Evolutionary conservation across 176 grass and related monocot species (phyloP).

Genomic region (Musa acuminata): DNA sequence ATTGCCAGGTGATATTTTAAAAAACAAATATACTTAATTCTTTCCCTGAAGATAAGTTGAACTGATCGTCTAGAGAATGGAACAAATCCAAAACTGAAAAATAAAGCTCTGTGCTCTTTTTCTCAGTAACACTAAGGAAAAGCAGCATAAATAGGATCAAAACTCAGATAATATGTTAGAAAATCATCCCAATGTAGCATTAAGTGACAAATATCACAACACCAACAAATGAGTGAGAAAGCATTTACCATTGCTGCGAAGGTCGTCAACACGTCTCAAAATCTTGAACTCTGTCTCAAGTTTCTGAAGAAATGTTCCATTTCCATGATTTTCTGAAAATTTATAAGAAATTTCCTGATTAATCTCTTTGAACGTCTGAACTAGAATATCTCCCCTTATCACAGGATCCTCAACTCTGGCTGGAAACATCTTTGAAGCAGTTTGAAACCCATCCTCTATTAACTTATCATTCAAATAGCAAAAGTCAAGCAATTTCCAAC

Average conservation of each 20-base stretch:
- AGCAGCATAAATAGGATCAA: neutral
- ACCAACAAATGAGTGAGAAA: neutral
- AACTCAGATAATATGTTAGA: neutral
- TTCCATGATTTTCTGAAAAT: constrained; percentile 44
- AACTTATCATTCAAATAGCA: constrained; percentile 77
- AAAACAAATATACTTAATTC: neutral
- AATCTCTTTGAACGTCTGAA: constrained; percentile 83
- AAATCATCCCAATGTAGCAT: neutral
- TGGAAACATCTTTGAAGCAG: constrained; percentile 68
- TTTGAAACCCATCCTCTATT: constrained; percentile 37
- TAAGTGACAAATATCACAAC: neutral
- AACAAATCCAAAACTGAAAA: neutral
- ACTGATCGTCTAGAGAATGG: neutral
- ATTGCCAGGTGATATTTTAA: neutral
- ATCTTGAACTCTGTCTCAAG: constrained; percentile 70
- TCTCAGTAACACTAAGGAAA: neutral
- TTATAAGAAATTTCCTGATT: constrained; percentile 47
- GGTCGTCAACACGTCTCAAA: constrained; percentile 44
- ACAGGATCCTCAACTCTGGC: constrained; percentile 80
- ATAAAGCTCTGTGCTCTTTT: neutral
- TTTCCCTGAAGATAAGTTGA: neutral
- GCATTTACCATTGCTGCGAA: constrained; percentile 56
- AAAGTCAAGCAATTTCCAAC: constrained; percentile 81
- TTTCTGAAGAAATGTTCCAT: constrained; percentile 61
- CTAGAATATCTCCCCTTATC: constrained; percentile 84